These are phyloP conservation scores for Candida chilensis DNA, from an alignment of 805 yeast species.

Conservation along the genomic window DNA sequence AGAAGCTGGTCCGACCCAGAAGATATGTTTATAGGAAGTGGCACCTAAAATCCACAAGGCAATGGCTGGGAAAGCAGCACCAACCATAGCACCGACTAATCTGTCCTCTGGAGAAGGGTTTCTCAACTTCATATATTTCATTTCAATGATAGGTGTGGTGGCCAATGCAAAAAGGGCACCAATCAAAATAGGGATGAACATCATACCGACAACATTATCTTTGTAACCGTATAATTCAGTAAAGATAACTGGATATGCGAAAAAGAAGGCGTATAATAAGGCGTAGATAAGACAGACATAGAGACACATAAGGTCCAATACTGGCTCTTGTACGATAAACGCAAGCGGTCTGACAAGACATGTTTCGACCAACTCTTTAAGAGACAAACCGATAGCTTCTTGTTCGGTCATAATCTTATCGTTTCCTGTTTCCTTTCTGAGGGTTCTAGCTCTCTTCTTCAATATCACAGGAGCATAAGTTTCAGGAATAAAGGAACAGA, in stretches of 20 bases:
- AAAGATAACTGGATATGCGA: constrained; percentile 90
- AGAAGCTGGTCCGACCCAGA: constrained; percentile 59
- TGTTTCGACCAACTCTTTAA: constrained; percentile 60
- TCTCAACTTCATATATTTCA: constrained; percentile 46
- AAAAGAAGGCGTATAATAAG: constrained; percentile 87
- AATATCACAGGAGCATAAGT: constrained; percentile 82
- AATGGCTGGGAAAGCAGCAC: constrained; percentile 75
- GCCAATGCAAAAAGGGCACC: constrained; percentile 72
- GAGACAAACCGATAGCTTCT: constrained; percentile 70
- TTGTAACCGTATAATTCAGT: constrained; percentile 65
- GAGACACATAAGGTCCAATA: constrained; percentile 71
- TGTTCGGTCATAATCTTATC: constrained; percentile 85
- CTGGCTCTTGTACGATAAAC: constrained; percentile 76
- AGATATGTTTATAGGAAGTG: constrained; percentile 57
- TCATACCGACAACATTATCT: constrained; percentile 74
- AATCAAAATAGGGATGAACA: constrained; percentile 84
- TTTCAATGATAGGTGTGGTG: constrained; percentile 72
- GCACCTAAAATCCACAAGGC: constrained; percentile 78
- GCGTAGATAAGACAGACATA: constrained; percentile 87
- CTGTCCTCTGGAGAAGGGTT: constrained; percentile 74
- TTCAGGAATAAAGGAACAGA: constrained; percentile 67
- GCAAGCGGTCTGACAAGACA: constrained; percentile 76
- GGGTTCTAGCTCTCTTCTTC: constrained; percentile 50
- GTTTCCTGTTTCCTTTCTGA: constrained; percentile 77
- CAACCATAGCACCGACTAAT: constrained; percentile 72